Conservation (phyloP, 2,329 filamentous ascomycete genomes). For the Fusarium coicis region DNA sequence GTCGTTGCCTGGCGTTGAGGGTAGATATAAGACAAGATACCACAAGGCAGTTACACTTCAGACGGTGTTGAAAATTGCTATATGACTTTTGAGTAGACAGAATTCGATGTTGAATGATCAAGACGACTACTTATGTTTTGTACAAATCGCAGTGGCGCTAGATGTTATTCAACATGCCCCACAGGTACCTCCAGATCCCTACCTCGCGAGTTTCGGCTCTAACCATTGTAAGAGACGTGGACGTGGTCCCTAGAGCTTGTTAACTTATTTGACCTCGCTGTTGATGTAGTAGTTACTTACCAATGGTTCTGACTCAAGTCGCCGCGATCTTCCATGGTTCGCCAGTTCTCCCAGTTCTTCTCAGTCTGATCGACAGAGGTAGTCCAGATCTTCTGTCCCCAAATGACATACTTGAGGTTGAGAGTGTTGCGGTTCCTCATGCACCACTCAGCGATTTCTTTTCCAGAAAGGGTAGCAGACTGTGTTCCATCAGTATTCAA, state of each 20-base stretch:
- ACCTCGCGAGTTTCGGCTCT: background rate
- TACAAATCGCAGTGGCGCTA: background rate
- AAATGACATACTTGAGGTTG: conserved; percentile 61
- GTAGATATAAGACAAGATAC: conserved; percentile 21
- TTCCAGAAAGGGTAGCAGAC: conserved; percentile 52
- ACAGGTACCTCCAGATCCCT: background rate
- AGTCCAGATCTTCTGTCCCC: conserved; percentile 61
- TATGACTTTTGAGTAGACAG: background rate
- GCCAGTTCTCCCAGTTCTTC: conserved; percentile 55
- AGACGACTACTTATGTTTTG: background rate
- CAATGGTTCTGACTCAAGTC: conserved; percentile 57
- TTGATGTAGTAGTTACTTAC: conserved; percentile 36
- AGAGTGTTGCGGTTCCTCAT: conserved; percentile 56
- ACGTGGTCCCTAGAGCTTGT: conserved; percentile 40
- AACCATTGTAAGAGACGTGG: conserved; percentile 44
- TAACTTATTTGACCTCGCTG: background rate
- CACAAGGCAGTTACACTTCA: background rate
- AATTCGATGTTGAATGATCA: background rate
- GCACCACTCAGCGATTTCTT: conserved; percentile 59
- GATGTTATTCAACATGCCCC: background rate
- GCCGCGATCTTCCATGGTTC: conserved; percentile 55
- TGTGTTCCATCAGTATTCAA: conserved; percentile 23
- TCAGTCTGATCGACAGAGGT: conserved; percentile 48
- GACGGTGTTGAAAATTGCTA: background rate
- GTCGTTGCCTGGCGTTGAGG: conserved; percentile 19